Base-by-base conservation (phyloP, 495 filamentous ascomycete genomes). In the Pyrenula aspistea region DNA sequence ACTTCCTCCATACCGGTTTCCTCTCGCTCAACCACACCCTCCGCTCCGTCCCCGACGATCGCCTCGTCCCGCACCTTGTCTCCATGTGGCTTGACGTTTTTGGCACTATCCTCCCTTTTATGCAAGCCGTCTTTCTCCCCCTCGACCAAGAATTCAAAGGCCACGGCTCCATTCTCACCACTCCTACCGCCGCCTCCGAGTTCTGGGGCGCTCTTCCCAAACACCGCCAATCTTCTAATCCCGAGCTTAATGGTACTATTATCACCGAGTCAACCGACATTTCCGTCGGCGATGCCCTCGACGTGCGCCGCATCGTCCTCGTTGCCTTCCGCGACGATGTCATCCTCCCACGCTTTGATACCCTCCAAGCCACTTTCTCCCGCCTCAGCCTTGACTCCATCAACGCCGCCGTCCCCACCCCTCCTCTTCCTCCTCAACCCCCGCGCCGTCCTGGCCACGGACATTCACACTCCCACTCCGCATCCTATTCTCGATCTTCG, bases 71-170 rank as follows among this genome's bases (percentile, higher is more conserved):
- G 0, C 79, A 87, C 60, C 77, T 99, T 1, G 91, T 96, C 4
- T 89, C 96, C 62, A 82, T 95, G 62, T 99, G 94, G 94, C 80
- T 92, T 47, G 78, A 91, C 49, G 87, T 94, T 1, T 96, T 96
- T 62, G 88, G 88, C 8, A 88, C 77, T 20, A 87, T 97, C 51
- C 71, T 97, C 12, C 94, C 94, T 0, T 99, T 95, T 65, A 84
- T 97, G 57, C 94, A 99, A 73, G 92, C 91, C 0, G 91, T 96
- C 2, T 95, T 99, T 67, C 76, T 99, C 1, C 94, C 93, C 0
- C 73, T 99, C 12, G 93, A 99, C 62, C 82, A 92, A 12, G 94
- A 99, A 64, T 95, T 98, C 68, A 86, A 88, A 56, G 92, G 93
- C 25, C 77, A 76, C 48, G 93, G 93, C 2, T 73, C 83, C 0